These are phyloP conservation scores for Penicillium cinerascens DNA, from an alignment of 495 filamentous ascomycete genomes.

Conservation along the genomic window DNA sequence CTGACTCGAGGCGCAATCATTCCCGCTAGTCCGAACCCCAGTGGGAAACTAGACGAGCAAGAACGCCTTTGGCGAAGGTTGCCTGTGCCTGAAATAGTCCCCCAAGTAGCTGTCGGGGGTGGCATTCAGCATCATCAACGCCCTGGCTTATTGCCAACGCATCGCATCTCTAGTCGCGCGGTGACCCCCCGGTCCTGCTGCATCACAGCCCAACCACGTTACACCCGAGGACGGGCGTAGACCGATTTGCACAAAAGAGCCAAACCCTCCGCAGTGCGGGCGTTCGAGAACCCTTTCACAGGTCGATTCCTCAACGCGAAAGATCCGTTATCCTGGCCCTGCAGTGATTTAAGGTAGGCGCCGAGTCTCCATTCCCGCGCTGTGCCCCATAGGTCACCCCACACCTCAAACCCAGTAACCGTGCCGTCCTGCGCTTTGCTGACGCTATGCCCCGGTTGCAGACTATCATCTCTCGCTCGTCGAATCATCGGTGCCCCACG, in stretches of 20 bases:
- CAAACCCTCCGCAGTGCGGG: slow-evolving; percentile 25
- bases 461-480: slow-evolving; percentile 32
- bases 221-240: slow-evolving; percentile 37
- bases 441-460: slow-evolving; percentile 42
- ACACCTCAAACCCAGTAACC: slow-evolving; percentile 45
- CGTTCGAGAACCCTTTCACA: slow-evolving; percentile 25
- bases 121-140: slow-evolving; percentile 23
- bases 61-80: slow-evolving; percentile 14
- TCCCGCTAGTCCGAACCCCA: slow-evolving; percentile 15
- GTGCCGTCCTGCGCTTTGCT: slow-evolving; percentile 41
- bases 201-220: slow-evolving; percentile 54
- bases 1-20: slow-evolving; percentile 23
- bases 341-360: slow-evolving; percentile 34
- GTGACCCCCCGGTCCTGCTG: slow-evolving; percentile 35
- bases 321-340: slow-evolving; percentile 5
- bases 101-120: slow-evolving; percentile 28
- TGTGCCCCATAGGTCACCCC: slow-evolving; percentile 13
- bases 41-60: slow-evolving; percentile 21
- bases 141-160: slow-evolving; percentile 41
- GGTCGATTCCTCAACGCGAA: background rate
- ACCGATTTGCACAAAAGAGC: slow-evolving; percentile 38
- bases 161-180: slow-evolving; percentile 40
- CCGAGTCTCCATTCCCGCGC: slow-evolving; percentile 21
- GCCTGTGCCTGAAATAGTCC: slow-evolving; percentile 30
- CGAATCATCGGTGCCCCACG: slow-evolving; percentile 38